Conservation (phyloP, 2,329 filamentous ascomycete species). For the Colletotrichum lentis region DNA sequence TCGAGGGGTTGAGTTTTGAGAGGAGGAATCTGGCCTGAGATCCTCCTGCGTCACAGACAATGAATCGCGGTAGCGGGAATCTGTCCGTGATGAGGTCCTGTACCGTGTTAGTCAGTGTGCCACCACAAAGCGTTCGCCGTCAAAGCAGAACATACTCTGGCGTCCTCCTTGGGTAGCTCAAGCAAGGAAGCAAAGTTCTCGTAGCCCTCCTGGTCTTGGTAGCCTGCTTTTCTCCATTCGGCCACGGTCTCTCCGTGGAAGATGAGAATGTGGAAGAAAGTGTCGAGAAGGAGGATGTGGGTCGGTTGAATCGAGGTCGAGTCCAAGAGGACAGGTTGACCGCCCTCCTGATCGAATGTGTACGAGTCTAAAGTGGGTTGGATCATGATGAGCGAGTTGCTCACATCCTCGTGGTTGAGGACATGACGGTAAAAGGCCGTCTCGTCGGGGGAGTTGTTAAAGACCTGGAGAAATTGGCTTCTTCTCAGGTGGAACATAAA, state of each 20-base stretch:
- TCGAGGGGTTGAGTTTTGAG: conserved; percentile 96
- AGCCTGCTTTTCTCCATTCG: conserved; percentile 97
- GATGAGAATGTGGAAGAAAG: conserved; percentile 99
- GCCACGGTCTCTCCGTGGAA: conserved; percentile 99
- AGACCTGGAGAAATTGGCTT: conserved; percentile 97
- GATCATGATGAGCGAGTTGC: conserved; percentile 98
- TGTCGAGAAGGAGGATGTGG: conserved; percentile 92
- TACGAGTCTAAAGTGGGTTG: conserved; percentile 98
- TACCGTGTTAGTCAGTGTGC: conserved; percentile 35
- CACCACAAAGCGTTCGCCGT: background rate
- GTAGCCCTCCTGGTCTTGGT: conserved; percentile 97
- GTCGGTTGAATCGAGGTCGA: conserved; percentile 95
- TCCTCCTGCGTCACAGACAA: conserved; percentile 97
- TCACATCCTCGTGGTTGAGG: conserved; percentile 94
- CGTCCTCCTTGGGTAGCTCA: conserved; percentile 95
- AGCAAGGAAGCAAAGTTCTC: conserved; percentile 91
- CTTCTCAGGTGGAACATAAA: conserved; percentile 99
- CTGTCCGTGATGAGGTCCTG: conserved; percentile 96
- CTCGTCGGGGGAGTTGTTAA: conserved; percentile 99
- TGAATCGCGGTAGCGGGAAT: conserved; percentile 97
- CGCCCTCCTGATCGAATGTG: conserved; percentile 93
- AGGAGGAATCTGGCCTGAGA: conserved; percentile 83
- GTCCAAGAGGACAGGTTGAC: conserved; percentile 91
- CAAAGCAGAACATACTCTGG: conserved; percentile 69
- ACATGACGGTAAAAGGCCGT: conserved; percentile 99